Base-by-base conservation (phyloP, 2,329 filamentous ascomycete genomes). In the Pseudogymnoascus sp. region DNA sequence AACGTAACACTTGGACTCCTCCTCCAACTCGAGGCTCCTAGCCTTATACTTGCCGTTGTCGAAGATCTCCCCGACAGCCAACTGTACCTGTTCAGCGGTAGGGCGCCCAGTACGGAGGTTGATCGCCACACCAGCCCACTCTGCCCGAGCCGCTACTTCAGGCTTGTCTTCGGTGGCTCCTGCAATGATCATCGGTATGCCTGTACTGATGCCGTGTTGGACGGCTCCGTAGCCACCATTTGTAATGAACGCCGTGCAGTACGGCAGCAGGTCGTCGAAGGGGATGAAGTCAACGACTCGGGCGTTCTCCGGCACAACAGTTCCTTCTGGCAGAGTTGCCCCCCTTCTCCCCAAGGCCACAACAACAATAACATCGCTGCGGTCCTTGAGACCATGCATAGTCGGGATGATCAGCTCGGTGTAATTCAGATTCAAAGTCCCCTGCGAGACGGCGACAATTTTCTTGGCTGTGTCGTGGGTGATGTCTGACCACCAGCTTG, bases 401-500 rank as follows among this genome's bases (percentile, higher is more conserved):
- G 75, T 74, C 1, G 76, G 75, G 7, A 76, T 65, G 14, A 75
- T 70, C 2, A 77, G 66, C 10, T 76, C 70, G 11, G 69, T 66
- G 28, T 69, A 70, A 25, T 74, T 63, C 18, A 70, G 62, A 4
- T 68, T 69, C 0, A 76, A 62, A 5, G 75, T 76, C 0, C 76
- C 76, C 62, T 76, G 75, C 21, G 70, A 74, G 5, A 77, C 74
- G 36, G 73, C 69, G 14, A 77, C 66, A 11, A 78, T 70, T 18
- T 73, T 73, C 62, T 73, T 73, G 60, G 75, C 76, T 18, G 74
- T 70, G 50, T 76, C 75, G 14, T 67, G 62, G 8, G 73, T 67
- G 14, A 83, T 71, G 4, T 78, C 75, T 2, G 72, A 61, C 79
- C 79, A 84, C 77, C 79, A 84, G 5, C 67, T 28, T 0, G 81